Evolutionary conservation across 2,329 filamentous ascomycete species (phyloP).

Genomic region (Fusarium sp.): DNA sequence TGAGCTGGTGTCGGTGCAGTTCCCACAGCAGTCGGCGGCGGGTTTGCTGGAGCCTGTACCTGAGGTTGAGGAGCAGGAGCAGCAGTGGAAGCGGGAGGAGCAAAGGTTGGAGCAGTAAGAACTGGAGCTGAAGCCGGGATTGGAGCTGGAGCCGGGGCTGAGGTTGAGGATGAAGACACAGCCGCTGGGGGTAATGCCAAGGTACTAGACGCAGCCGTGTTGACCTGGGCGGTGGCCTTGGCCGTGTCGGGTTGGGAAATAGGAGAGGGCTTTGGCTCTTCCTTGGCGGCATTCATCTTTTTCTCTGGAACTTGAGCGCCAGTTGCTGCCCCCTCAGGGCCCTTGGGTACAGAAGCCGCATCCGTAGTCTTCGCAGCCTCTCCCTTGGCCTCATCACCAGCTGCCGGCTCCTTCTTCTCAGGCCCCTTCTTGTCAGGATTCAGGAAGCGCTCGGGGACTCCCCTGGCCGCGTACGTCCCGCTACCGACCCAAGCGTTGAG

Average conservation of each 20-base stretch:
- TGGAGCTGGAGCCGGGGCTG: conserved; percentile 8
- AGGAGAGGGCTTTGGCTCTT: conserved; percentile 5
- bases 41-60: background rate
- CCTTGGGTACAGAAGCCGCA: conserved; percentile 19
- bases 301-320: background rate
- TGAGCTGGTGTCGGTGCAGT: background rate
- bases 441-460: conserved; percentile 83
- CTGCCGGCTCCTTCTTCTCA: conserved; percentile 29
- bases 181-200: conserved; percentile 2
- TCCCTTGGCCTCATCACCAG: conserved; percentile 24
- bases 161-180: conserved; percentile 3
- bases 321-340: conserved; percentile 13
- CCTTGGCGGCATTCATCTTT: conserved; percentile 5
- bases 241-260: conserved; percentile 7
- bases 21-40: background rate
- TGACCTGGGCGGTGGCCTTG: conserved; percentile 8
- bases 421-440: conserved; percentile 51
- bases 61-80: conserved; percentile 2
- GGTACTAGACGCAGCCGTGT: background rate
- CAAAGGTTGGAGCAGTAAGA: background rate
- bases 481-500: conserved; percentile 87
- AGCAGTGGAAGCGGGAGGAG: background rate
- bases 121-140: conserved; percentile 6
- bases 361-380: conserved; percentile 27
- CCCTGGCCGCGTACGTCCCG: conserved; percentile 72